A percentile compares a stretch with the other conserved stretches of the same genome.
Conservation (phyloP, 306 rosid species). For the Nissolia schottii region DNA sequence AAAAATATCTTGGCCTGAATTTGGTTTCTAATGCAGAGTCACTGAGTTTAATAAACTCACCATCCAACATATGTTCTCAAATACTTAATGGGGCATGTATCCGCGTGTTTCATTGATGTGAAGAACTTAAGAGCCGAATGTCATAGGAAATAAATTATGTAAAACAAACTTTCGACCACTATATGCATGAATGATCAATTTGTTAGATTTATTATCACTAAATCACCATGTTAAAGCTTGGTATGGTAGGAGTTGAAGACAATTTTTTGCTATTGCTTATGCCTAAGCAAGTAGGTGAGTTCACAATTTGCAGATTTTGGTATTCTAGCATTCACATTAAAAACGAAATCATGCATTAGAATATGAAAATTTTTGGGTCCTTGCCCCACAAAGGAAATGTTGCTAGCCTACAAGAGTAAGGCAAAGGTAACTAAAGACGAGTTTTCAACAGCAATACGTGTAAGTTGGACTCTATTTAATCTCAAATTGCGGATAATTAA, state of each 20-base stretch:
- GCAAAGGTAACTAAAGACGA: neutral
- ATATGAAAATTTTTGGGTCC: neutral
- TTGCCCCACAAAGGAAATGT: neutral
- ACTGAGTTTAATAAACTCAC: too few relatives aligned
- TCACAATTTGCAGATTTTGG: neutral
- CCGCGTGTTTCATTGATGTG: neutral
- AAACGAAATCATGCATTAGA: neutral
- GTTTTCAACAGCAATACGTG: slow-evolving; percentile 14
- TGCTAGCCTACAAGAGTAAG: neutral
- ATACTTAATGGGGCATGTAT: too few relatives aligned
- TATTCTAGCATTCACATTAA: neutral
- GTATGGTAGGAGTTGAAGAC: neutral
- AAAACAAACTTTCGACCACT: neutral
- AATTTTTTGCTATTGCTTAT: too few relatives aligned
- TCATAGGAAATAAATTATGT: neutral
- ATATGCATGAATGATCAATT: neutral
- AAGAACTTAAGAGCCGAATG: neutral
- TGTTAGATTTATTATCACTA: neutral
- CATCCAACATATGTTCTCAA: too few relatives aligned
- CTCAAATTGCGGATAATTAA: neutral
- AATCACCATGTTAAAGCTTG: neutral
- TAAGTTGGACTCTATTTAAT: neutral
- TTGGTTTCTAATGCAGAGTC: too few relatives aligned
- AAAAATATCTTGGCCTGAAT: neutral
- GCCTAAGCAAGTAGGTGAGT: too few relatives aligned